These are phyloP conservation scores for Myochromella boudieri DNA, from an alignment of 768 basidiomycete genomes.

Conservation along the genomic window DNA sequence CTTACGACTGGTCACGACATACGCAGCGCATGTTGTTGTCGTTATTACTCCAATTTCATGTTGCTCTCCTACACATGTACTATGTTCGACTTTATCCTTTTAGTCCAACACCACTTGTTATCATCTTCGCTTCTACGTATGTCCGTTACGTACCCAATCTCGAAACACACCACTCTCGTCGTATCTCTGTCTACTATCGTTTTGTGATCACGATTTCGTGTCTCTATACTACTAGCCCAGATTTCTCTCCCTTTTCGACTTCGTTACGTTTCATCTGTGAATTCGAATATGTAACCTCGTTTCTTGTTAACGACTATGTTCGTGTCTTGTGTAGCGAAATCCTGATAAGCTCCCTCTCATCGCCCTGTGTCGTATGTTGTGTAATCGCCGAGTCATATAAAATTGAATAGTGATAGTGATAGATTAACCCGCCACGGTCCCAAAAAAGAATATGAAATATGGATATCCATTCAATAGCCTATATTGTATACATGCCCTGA, in stretches of 20 bases:
- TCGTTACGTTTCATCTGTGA: too few relatives aligned
- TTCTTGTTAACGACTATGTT: too few relatives aligned
- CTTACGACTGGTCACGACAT: slow-evolving; percentile 9
- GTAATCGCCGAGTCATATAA: too few relatives aligned
- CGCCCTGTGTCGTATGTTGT: too few relatives aligned
- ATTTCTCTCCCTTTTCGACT: not conserved
- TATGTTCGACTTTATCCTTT: not conserved
- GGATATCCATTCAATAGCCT: too few relatives aligned
- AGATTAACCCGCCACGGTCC: too few relatives aligned
- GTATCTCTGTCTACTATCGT: slow-evolving; percentile 14
- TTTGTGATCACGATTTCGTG: slow-evolving; percentile 16
- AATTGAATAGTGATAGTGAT: too few relatives aligned
- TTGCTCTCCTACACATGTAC: not conserved
- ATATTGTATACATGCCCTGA: too few relatives aligned
- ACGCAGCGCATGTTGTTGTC: slow-evolving; percentile 9
- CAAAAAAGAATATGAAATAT: too few relatives aligned
- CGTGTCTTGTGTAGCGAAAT: too few relatives aligned
- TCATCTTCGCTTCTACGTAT: slow-evolving; percentile 16
- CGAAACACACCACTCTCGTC: slow-evolving; percentile 9
- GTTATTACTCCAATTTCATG: slow-evolving; percentile 6
- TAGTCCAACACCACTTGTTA: slow-evolving; percentile 11
- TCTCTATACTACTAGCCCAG: slow-evolving; percentile 7
- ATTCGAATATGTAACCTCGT: too few relatives aligned
- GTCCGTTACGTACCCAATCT: slow-evolving; percentile 5
- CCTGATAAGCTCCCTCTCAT: too few relatives aligned